A percentile compares a stretch with the other conserved stretches of the same genome.
Evolutionary conservation across 305 asterid genomes (phyloP).

Genomic region (Rubia peregrina): DNA sequence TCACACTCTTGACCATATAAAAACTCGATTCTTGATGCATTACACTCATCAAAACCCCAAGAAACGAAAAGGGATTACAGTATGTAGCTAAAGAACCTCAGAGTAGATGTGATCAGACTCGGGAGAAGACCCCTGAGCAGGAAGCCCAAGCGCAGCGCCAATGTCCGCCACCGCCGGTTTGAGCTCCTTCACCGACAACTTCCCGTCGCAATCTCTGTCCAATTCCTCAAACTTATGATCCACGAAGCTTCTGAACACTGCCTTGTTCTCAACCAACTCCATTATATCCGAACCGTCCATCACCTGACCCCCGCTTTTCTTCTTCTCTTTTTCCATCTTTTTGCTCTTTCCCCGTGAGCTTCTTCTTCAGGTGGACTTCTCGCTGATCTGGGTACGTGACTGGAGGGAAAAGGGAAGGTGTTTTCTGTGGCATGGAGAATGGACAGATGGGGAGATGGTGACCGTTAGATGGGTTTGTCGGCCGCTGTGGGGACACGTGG

Average conservation of each 20-base stretch:
- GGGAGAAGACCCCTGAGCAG: conserved; percentile 64
- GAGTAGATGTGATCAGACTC: conserved; percentile 65
- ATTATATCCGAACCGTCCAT: conserved; percentile 94
- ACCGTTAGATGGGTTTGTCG: conserved; percentile 14
- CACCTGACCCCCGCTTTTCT: conserved; percentile 30
- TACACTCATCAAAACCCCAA: not conserved
- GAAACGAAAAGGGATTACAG: not conserved
- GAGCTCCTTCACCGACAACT: conserved; percentile 67
- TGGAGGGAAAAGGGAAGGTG: not conserved
- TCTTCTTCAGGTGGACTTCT: not conserved
- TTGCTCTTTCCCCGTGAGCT: not conserved
- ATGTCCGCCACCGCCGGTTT: conserved; percentile 76
- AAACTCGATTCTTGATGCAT: not conserved
- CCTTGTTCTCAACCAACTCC: conserved; percentile 83
- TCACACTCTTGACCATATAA: not conserved
- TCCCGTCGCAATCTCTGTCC: conserved; percentile 69
- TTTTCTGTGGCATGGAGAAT: not conserved
- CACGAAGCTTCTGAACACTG: conserved; percentile 60
- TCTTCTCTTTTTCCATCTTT: conserved; percentile 32
- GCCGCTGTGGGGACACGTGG: conserved; percentile 9
- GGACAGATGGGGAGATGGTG: not conserved
- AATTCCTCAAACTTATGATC: conserved; percentile 75
- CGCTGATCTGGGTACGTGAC: not conserved
- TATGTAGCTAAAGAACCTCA: conserved; percentile 35
- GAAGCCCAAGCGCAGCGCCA: conserved; percentile 79